Evolutionary conservation across 139 green algal genomes (phyloP).

Genomic region (Volvox reticuliferus): DNA sequence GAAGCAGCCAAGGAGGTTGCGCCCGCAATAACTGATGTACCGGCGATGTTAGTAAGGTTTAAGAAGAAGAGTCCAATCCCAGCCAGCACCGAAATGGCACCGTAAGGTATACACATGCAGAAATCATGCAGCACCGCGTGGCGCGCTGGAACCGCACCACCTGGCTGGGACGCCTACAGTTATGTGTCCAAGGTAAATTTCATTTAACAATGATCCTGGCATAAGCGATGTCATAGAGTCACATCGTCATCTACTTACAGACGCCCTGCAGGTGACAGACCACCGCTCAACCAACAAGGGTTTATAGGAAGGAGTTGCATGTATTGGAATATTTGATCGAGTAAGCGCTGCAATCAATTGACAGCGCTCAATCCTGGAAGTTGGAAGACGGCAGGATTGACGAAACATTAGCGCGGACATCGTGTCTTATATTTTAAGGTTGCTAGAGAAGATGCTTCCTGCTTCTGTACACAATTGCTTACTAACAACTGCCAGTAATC

Average conservation of each 20-base stretch:
- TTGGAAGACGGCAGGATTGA: neutral
- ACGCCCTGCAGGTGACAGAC: conserved; percentile 20
- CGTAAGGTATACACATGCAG: conserved; percentile 89
- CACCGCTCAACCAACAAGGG: neutral
- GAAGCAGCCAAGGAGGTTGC: conserved; percentile 42
- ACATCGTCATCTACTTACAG: conserved; percentile 21
- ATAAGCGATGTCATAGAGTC: neutral
- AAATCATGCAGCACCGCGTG: conserved; percentile 88
- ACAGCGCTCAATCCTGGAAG: neutral
- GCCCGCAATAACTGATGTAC: conserved; percentile 48
- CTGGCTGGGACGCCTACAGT: conserved; percentile 16
- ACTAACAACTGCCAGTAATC: no score
- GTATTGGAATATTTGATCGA: neutral
- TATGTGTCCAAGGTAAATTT: no score
- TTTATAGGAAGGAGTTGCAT: no score
- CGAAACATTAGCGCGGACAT: neutral
- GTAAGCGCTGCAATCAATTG: neutral
- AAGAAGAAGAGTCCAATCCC: conserved; percentile 65
- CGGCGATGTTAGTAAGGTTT: conserved; percentile 33
- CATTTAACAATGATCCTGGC: neutral
- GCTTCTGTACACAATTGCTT: no score
- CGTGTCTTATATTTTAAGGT: no score
- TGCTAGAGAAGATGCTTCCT: no score
- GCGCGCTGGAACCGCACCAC: neutral
- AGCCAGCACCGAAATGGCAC: conserved; percentile 60